A percentile compares a stretch with the other conserved stretches of the same genome.
These are phyloP conservation scores for Globisporangium apiculatum DNA, from an alignment of 352 stramenopile genomes.

Conservation along the genomic window DNA sequence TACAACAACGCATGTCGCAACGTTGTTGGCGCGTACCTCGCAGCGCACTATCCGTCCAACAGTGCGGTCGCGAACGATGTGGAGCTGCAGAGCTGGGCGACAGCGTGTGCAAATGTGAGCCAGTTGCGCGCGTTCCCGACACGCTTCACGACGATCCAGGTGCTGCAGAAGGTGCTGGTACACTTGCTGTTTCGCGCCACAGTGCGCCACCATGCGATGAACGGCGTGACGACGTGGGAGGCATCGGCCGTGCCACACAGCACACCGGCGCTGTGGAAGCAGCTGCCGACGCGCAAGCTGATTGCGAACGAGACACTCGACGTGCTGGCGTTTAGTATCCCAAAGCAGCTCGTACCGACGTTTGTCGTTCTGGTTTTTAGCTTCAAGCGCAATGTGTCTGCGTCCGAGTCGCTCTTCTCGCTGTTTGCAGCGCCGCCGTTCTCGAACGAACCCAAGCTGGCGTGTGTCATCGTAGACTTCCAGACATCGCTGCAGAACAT, in stretches of 20 bases:
- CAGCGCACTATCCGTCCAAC: not conserved
- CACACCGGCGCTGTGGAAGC: constrained; percentile 33
- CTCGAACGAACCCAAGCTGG: constrained; percentile 18
- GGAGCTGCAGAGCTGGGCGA: constrained; percentile 27
- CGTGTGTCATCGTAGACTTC: constrained; percentile 14
- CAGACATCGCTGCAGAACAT: constrained; percentile 18
- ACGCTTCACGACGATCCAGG: not conserved
- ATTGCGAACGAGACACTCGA: constrained; percentile 13
- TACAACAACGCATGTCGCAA: not conserved
- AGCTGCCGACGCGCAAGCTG: constrained; percentile 25
- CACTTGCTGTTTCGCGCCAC: not conserved
- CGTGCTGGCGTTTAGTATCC: constrained; percentile 23
- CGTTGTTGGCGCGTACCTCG: not conserved
- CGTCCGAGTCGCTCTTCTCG: constrained; percentile 20
- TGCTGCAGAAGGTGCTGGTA: not conserved
- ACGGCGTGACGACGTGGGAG: constrained; percentile 38
- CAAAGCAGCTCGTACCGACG: constrained; percentile 17
- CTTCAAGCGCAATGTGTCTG: constrained; percentile 25
- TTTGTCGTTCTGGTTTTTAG: not conserved
- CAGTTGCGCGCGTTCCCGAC: constrained; percentile 22
- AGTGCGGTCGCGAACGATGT: not conserved
- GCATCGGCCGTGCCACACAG: constrained; percentile 31
- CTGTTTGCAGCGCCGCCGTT: constrained; percentile 22
- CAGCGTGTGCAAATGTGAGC: constrained; percentile 5
- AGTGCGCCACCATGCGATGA: constrained; percentile 54